Evolutionary conservation across 2,329 filamentous ascomycete genomes (phyloP), one percentile per base, ranked within the genome.

Genomic region (Hypoxylon sp.): DNA sequence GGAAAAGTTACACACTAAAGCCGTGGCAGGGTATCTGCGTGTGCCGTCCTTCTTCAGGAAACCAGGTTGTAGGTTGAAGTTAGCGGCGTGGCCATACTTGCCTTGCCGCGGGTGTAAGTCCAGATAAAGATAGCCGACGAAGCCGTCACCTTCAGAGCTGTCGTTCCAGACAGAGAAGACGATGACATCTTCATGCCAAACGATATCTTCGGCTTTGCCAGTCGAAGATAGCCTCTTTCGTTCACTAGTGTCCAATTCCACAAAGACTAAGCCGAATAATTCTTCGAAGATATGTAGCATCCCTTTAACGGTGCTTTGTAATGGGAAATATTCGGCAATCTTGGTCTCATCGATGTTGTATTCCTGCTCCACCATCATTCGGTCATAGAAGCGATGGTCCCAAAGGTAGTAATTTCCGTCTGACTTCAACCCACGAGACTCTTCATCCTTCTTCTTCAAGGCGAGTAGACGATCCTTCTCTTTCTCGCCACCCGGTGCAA

Each of bases 241-340:
- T 70, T 93, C 91, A 65, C 90, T 87, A 2, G 86, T 83, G 51
- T 85, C 86, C 23, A 96, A 83, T 80, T 94, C 87, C 14, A 94
- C 87, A 74, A 96, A 96, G 4, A 89, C 87, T 36, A 97, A 84
- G 14, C 93, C 93, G 71, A 97, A 93, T 5, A 96, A 84, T 77
- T 93, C 86, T 80, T 96, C 92, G 70, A 96, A 96, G 74, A 95
- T 95, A 73, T 89, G 86, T 51, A 96, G 84, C 93, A 97, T 95
- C 62, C 89, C 90, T 28, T 86, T 85, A 55, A 96, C 90, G 0
- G 91, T 93, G 13, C 88, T 87, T 65, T 89, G 85, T 5, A 95
- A 84, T 3, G 93, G 93, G 81, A 96, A 96, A 80, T 94, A 96
- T 80, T 96, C 91, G 9, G 93, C 89, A 74, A 96, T 92, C 76